phyloP scores from a whole-genome alignment of 1,284 basidiomycete genomes.

The Ustilago nuda region DNA sequence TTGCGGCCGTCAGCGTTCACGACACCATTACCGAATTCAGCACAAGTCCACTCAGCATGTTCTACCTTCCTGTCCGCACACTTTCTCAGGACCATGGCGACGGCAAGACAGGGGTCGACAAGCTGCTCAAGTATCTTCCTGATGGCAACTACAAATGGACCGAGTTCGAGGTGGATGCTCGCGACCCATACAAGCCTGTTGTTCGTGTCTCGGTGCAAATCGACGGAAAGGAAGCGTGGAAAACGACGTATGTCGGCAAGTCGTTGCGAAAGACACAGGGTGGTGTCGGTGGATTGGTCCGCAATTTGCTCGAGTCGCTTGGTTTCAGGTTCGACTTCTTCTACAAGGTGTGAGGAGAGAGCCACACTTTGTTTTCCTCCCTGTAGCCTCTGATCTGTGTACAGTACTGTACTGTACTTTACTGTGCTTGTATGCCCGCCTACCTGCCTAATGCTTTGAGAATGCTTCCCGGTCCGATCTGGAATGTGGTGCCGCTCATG shows the following conservation, averaged over 20 bases:
- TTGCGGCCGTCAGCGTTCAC: conserved; percentile 73
- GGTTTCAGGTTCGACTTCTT: conserved; percentile 60
- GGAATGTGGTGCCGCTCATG: no score
- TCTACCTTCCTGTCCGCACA: conserved; percentile 68
- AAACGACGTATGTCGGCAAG: conserved; percentile 69
- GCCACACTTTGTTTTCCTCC: not conserved
- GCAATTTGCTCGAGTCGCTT: conserved; percentile 65
- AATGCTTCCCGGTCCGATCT: not conserved
- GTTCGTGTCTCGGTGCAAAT: conserved; percentile 73
- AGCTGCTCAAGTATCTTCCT: conserved; percentile 74
- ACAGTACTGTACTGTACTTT: not conserved
- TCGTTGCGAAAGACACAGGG: conserved; percentile 57
- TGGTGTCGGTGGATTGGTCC: conserved; percentile 65
- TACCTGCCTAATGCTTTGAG: conserved; percentile 6
- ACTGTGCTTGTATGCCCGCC: conserved; percentile 23
- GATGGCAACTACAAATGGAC: conserved; percentile 72
- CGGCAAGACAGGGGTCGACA: conserved; percentile 74
- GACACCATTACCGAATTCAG: conserved; percentile 74
- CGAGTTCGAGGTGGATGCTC: conserved; percentile 80
- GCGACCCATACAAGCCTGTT: conserved; percentile 74
- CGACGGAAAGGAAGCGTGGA: conserved; percentile 76
- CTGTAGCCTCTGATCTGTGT: not conserved
- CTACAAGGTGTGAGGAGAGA: conserved; percentile 35
- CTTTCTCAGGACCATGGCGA: conserved; percentile 69
- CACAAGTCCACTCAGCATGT: conserved; percentile 76